Evolutionary conservation across 352 stramenopile genomes (phyloP).

Genomic region (Pythium scleroteichum): DNA sequence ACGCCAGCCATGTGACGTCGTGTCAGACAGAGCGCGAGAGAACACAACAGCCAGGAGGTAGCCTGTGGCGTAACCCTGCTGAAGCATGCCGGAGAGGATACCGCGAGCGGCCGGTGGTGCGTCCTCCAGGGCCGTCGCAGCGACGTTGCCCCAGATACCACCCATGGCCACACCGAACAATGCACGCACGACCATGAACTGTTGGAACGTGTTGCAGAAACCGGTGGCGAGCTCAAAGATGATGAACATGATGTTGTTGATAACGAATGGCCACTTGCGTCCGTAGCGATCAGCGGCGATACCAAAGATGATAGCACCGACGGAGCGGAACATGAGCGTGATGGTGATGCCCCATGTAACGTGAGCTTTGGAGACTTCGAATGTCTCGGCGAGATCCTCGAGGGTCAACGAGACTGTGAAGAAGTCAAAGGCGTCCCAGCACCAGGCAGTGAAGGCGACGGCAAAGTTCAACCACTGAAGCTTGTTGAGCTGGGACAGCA

Average conservation of each 20-base stretch:
- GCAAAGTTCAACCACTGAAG: slow-evolving; percentile 11
- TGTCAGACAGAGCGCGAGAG: slow-evolving; percentile 34
- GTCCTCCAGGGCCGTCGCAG: slow-evolving; percentile 43
- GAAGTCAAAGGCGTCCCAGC: slow-evolving; percentile 58
- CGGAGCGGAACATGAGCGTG: slow-evolving; percentile 50
- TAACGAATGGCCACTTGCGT: slow-evolving; percentile 9
- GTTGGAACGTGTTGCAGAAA: slow-evolving; percentile 2
- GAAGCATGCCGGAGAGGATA: slow-evolving; percentile 50
- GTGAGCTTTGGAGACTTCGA: slow-evolving; percentile 39
- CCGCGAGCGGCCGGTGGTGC: slow-evolving; percentile 34
- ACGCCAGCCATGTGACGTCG: slow-evolving; percentile 44
- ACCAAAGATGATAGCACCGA: slow-evolving; percentile 43
- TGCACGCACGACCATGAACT: slow-evolving; percentile 32
- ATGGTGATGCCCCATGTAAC: slow-evolving; percentile 61
- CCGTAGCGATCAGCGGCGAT: slow-evolving; percentile 46
- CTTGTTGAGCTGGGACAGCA: slow-evolving; percentile 4
- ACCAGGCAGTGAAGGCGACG: slow-evolving; percentile 38
- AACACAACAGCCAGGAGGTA: slow-evolving; percentile 44
- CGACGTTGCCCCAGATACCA: slow-evolving; percentile 44
- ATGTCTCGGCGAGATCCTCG: slow-evolving; percentile 44
- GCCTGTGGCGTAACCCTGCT: slow-evolving; percentile 48
- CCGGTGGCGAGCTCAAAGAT: slow-evolving; percentile 5
- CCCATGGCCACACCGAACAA: slow-evolving; percentile 45
- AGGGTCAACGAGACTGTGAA: slow-evolving; percentile 56
- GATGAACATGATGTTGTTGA: slow-evolving; percentile 15